These are phyloP conservation scores for Mycena chlorophos DNA, from an alignment of 768 basidiomycete species.

Conservation along the genomic window DNA sequence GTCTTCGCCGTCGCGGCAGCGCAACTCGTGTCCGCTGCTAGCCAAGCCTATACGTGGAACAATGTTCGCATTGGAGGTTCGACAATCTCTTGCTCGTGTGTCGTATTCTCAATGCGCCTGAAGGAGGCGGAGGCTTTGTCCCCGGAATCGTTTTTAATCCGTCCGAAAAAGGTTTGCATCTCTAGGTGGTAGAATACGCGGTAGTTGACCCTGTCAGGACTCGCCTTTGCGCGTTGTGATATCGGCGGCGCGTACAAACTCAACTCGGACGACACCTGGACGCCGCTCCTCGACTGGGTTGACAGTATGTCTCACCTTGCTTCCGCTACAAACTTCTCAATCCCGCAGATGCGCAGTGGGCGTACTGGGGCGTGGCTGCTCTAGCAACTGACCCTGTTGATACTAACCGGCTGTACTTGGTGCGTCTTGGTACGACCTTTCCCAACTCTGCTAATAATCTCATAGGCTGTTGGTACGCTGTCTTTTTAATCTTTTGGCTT, in stretches of 20 bases:
- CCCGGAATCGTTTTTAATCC: conserved; percentile 65
- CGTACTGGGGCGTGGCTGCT: conserved; percentile 62
- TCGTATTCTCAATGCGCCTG: not conserved
- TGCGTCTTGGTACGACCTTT: no score
- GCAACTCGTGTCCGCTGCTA: conserved; percentile 19
- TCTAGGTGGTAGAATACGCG: no score
- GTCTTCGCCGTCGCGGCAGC: conserved; percentile 27
- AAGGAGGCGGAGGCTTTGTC: not conserved
- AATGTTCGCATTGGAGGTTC: conserved; percentile 54
- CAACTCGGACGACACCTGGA: conserved; percentile 60
- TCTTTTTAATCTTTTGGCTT: no score
- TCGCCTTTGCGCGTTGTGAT: conserved; percentile 67
- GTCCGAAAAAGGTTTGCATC: conserved; percentile 38
- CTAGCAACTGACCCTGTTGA: conserved; percentile 64
- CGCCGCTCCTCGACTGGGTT: conserved; percentile 59
- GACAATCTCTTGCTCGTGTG: conserved; percentile 10
- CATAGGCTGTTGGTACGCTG: no score
- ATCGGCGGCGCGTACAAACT: conserved; percentile 67
- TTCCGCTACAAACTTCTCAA: not conserved
- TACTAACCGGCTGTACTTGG: conserved; percentile 54
- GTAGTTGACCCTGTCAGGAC: no score
- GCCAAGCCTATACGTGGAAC: conserved; percentile 54
- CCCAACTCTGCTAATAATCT: no score
- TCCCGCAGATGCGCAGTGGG: conserved; percentile 43
- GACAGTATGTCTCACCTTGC: conserved; percentile 18